Percentiles rank a stretch among this genome's conserved stretches.
Evolutionary conservation across 108 stramenopile genomes (phyloP).

Genomic region (Schizochytrium sp.): DNA sequence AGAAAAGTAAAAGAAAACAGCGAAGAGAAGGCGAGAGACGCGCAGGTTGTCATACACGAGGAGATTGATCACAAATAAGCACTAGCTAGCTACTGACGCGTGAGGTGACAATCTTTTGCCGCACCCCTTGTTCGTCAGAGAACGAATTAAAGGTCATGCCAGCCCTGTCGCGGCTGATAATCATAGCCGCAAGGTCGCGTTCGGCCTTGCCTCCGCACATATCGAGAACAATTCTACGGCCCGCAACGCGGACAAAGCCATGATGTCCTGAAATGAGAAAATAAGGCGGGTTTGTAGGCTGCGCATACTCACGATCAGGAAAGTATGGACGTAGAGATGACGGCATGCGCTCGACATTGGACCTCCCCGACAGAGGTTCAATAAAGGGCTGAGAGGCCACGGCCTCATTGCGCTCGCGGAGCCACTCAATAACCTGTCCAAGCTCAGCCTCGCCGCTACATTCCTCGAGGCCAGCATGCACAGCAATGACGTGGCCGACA

Average conservation of each 20-base stretch:
- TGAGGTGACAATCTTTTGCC: not conserved
- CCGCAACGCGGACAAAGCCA: not conserved
- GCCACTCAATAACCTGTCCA: not conserved
- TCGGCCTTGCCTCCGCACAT: not conserved
- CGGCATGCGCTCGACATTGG: constrained; percentile 15
- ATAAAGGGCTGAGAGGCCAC: not conserved
- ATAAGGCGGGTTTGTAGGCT: not conserved
- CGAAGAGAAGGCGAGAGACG: no score
- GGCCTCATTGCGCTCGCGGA: not conserved
- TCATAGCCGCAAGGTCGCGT: not conserved
- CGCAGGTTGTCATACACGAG: no score
- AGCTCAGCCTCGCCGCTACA: not conserved
- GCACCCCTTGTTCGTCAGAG: not conserved
- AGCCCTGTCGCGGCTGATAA: not conserved
- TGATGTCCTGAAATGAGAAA: not conserved
- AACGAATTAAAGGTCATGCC: not conserved
- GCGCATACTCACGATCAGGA: not conserved
- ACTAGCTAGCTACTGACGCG: not conserved
- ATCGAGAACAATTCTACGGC: not conserved
- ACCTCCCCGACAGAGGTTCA: not conserved
- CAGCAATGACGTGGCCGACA: not conserved
- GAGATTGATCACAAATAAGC: no score
- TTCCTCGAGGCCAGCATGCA: constrained; percentile 3
- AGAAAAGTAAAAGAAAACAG: no score
- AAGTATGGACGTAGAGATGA: not conserved